Conservation (phyloP, 176 grass and related monocot genomes). For the Rhynchospora pubera region DNA sequence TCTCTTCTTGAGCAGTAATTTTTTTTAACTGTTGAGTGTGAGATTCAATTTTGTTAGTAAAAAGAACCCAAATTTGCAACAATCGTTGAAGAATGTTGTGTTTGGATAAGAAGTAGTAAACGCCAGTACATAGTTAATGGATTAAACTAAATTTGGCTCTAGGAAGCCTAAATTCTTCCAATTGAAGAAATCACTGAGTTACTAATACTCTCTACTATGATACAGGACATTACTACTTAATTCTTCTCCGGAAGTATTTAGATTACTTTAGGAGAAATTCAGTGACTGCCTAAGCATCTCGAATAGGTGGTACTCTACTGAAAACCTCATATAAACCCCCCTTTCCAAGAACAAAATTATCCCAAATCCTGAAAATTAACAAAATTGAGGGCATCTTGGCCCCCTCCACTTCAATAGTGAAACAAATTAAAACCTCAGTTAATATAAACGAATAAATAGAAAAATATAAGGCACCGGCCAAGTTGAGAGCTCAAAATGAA, state of each 20-base stretch:
- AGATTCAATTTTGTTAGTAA: background rate
- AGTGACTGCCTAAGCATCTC: background rate
- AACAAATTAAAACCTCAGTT: conserved; percentile 3
- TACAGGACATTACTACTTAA: background rate
- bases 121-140: background rate
- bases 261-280: background rate
- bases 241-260: background rate
- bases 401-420: background rate
- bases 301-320: background rate
- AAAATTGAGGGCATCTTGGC: background rate
- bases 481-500: background rate
- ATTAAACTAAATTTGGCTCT: background rate
- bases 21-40: conserved; percentile 48
- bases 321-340: background rate
- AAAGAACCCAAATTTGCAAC: background rate
- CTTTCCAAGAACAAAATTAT: background rate
- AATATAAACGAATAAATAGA: background rate
- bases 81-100: background rate
- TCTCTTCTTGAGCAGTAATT: conserved; percentile 47
- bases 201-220: background rate
- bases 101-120: background rate
- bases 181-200: background rate
- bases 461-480: background rate
- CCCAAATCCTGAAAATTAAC: background rate
- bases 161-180: background rate